These are phyloP conservation scores for Oryza glumipatula DNA, from an alignment of 176 grass and related monocot genomes.

Conservation along the genomic window DNA sequence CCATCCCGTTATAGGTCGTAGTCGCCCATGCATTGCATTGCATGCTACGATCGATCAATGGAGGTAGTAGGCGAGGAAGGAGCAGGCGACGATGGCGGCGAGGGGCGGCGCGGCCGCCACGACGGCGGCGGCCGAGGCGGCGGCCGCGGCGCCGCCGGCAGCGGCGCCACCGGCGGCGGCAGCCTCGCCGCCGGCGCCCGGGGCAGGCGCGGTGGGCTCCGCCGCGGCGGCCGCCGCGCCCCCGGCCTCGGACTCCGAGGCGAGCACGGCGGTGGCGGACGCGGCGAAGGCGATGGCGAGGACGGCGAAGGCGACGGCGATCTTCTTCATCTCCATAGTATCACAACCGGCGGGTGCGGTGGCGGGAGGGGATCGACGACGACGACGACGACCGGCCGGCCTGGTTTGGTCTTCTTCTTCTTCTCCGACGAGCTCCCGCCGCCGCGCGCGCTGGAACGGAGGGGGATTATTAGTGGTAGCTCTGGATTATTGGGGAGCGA, in stretches of 20 bases:
- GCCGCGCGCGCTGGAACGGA: background rate
- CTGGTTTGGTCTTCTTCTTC: background rate
- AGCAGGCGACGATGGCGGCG: conserved; percentile 37
- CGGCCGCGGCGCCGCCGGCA: background rate
- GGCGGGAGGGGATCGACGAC: too few relatives aligned
- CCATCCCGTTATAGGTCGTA: background rate
- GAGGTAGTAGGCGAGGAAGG: conserved; percentile 57
- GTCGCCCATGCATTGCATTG: background rate
- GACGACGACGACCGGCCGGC: background rate
- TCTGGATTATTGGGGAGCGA: background rate
- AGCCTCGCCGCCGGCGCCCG: background rate
- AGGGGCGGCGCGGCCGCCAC: background rate
- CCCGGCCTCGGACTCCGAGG: background rate
- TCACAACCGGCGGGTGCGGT: too few relatives aligned
- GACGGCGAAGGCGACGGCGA: conserved; percentile 12
- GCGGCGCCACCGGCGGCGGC: background rate
- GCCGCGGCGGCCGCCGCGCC: background rate
- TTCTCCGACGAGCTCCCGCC: background rate
- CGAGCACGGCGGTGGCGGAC: conserved; percentile 16
- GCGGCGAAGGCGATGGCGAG: background rate
- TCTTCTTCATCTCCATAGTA: conserved; percentile 48
- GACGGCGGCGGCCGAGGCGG: background rate
- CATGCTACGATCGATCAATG: conserved; percentile 30
- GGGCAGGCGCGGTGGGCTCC: background rate
- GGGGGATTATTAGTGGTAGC: too few relatives aligned